These are phyloP conservation scores for Ashbya aceris DNA, from an alignment of 1,139 yeast species.

Conservation along the genomic window DNA sequence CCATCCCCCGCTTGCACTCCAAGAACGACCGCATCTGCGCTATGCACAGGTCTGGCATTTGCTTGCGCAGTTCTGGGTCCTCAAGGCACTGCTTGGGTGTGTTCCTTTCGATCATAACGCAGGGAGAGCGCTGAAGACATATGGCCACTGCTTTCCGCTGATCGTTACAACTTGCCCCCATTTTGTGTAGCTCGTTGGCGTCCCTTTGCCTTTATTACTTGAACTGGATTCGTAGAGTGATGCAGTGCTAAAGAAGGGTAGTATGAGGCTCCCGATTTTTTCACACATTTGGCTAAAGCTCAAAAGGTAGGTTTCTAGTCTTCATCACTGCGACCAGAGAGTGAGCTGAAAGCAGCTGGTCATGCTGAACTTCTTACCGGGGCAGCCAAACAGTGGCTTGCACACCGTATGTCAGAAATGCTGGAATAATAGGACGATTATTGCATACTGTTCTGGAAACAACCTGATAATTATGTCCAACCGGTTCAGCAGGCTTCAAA, in stretches of 20 bases:
- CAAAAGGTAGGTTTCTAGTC: too few species aligned
- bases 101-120: conserved; percentile 82
- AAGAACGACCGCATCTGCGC: conserved; percentile 78
- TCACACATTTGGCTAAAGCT: too few species aligned
- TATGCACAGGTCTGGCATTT: conserved; percentile 80
- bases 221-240: too few species aligned
- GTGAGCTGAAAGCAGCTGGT: conserved; percentile 26
- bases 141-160: conserved; percentile 89
- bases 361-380: conserved; percentile 71
- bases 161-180: conserved; percentile 71
- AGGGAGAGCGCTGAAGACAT: conserved; percentile 91
- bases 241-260: too few species aligned
- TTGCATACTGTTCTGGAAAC: conserved; percentile 82
- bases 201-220: background rate
- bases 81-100: conserved; percentile 85
- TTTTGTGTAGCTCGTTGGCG: conserved; percentile 4
- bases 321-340: too few species aligned
- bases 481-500: conserved; percentile 52
- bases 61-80: conserved; percentile 63
- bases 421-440: conserved; percentile 61
- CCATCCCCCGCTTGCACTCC: conserved; percentile 78
- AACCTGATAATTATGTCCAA: conserved; percentile 60
- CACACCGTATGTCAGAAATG: conserved; percentile 50
- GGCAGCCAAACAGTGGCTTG: conserved; percentile 59
- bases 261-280: too few species aligned